Evolutionary conservation across 495 filamentous ascomycete species (phyloP), one percentile per base, ranked within the genome.

Genomic region (Aspergillus taichungensis): DNA sequence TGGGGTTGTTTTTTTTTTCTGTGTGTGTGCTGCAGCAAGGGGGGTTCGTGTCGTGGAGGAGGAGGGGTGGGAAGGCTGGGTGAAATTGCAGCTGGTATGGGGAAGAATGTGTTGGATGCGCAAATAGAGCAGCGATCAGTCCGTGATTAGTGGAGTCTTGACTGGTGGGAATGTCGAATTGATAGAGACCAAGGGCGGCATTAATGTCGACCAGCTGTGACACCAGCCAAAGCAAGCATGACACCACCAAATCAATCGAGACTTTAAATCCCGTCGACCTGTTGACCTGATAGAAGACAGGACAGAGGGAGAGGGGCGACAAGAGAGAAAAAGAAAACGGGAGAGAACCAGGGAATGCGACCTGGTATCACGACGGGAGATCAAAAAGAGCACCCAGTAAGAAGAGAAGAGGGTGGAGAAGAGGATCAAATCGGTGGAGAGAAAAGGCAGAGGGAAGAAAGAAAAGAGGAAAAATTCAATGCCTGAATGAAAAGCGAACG

Each of bases 121-220:
- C 57, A 62, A 53, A 57, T 48, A 40, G 53, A 61, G 46, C 45
- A 54, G 50, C 54, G 44, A 54, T 51, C 50, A 47, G 50, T 49
- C 42, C 50, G 64, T 52, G 57, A 54, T 64, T 61, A 63, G 66
- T 64, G 62, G 62, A 62, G 53, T 34, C 50, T 57, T 57, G 52
- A 61, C 54, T 51, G 51, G 60, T 64, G 62, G 54, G 64, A 67
- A 68, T 66, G 63, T 59, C 54, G 60, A 50, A 44, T 24, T 4
- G 18, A 24, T 54, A 67, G 56, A 63, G 60, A 67, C 63, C 54
- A 61, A 62, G 63, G 57, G 64, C 64, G 51, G 64, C 64, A 66
- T 65, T 57, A 63, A 66, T 50, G 59, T 59, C 57, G 54, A 62
- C 51, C 61, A 64, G 64, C 58, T 66, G 66, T 69, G 62, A 68